phyloP scores from a whole-genome alignment of 345 rosid species.

The Corchorus capsularis region DNA sequence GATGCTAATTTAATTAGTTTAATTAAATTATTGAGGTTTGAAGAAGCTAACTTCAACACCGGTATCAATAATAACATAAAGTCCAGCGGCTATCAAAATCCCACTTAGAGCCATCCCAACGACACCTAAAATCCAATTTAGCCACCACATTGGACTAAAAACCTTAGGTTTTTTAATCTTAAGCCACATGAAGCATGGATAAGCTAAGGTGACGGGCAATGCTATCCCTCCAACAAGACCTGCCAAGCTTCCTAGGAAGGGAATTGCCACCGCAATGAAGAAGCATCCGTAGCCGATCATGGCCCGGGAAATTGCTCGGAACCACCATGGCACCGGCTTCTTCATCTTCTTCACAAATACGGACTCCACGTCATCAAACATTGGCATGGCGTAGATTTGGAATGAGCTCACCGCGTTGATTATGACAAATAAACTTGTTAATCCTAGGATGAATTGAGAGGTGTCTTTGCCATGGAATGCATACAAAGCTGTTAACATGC shows the following conservation, averaged over 20 bases:
- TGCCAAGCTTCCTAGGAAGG: constrained; percentile 53
- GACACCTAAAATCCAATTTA: constrained; percentile 58
- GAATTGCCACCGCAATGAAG: constrained; percentile 57
- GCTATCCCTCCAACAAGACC: constrained; percentile 64
- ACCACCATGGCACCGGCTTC: constrained; percentile 54
- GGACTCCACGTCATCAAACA: constrained; percentile 59
- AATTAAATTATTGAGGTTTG: constrained; percentile 35
- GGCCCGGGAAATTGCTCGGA: constrained; percentile 44
- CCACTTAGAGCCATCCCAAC: constrained; percentile 53
- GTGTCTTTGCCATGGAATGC: constrained; percentile 40
- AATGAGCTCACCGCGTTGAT: constrained; percentile 55
- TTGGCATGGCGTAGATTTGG: constrained; percentile 72
- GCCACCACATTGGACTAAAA: constrained; percentile 47
- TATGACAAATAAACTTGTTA: constrained; percentile 54
- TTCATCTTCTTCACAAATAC: constrained; percentile 32
- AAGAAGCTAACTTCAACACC: constrained; percentile 63
- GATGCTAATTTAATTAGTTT: not conserved
- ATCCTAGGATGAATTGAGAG: constrained; percentile 39
- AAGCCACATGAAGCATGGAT: constrained; percentile 77
- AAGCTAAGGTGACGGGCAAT: constrained; percentile 62
- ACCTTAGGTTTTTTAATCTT: constrained; percentile 49
- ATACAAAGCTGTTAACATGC: constrained; percentile 52
- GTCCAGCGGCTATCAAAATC: constrained; percentile 45
- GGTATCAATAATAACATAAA: constrained; percentile 43
- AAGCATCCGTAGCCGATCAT: constrained; percentile 41